Base-by-base conservation (phyloP, 148 eudicot genomes). In the Chenopodium quinoa region DNA sequence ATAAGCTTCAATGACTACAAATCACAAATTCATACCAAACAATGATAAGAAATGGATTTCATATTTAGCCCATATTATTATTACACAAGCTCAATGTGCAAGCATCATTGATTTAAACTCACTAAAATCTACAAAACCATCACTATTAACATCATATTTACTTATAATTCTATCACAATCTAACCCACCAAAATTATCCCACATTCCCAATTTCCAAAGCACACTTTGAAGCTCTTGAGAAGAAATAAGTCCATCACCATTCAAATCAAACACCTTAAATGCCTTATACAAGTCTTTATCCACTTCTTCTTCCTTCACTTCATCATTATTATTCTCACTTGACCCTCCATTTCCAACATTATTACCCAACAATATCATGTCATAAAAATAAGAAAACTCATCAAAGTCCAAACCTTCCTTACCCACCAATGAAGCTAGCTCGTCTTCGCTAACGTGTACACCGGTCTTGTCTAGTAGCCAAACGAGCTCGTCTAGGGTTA, bases 91-190 rank as follows among this genome's bases (percentile, higher is more conserved):
- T 80, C 47, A 84, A 80, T 76, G 66, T 73, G 82, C 84, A 29
- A 89, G 78, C 97, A 91, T 93, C 97, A 93, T 93, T 32, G 71
- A 81, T 89, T 92, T 93, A 69, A 93, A 93, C 89, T 93, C 97
- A 4, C 89, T 81, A 76, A 89, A 93, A 84, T 93, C 95, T 14
- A 93, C 82, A 67, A 91, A 78, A 22, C 95, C 97, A 84, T 91
- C 97, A 4, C 88, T 85, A 81, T 91, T 90, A 20, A 77, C 79
- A 87, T 93, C 95, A 80, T 80, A 91, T 23, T 79, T 81, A 4
- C 47, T 22, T 44, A 93, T 89, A 82, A 91, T 90, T 58, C 82
- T 88, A 32, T 71, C 75, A 65, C 89, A 84, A 86, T 92, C 94
- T 77, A 80, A 71, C 4, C 84, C 82, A 60, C 85, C 76, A 23